phyloP scores from a whole-genome alignment of 805 yeast genomes.

The Debaryomyces prosopidis region DNA sequence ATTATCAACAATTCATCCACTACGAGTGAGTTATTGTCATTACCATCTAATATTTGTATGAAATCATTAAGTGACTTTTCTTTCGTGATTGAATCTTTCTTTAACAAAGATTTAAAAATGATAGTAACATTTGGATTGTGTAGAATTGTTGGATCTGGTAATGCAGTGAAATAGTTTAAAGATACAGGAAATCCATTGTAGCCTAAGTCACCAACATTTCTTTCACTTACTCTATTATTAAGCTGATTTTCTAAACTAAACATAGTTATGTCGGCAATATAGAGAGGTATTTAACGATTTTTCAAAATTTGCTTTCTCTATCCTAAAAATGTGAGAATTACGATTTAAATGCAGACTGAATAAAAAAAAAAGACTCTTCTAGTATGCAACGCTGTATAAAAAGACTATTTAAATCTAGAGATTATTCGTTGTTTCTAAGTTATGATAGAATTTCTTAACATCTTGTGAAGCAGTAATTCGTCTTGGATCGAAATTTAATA shows the following conservation, averaged over 20 bases:
- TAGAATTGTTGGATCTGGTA: conserved; percentile 55
- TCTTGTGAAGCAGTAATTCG: conserved; percentile 45
- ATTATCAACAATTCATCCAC: conserved; percentile 54
- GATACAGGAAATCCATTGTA: conserved; percentile 53
- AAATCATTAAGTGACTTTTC: conserved; percentile 72
- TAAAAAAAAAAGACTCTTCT: too few species aligned
- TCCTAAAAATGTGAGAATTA: background rate
- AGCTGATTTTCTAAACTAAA: background rate
- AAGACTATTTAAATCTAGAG: background rate
- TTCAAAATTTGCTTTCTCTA: background rate
- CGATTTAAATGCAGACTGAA: background rate
- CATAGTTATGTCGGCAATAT: background rate
- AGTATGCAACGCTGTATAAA: background rate
- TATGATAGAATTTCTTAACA: conserved; percentile 34
- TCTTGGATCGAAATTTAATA: conserved; percentile 59
- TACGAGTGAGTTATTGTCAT: conserved; percentile 15
- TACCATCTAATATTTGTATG: conserved; percentile 32
- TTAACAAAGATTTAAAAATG: conserved; percentile 72
- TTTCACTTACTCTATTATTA: background rate
- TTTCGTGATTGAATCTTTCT: conserved; percentile 81
- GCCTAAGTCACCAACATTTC: conserved; percentile 24
- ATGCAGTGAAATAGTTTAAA: conserved; percentile 71
- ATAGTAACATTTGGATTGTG: conserved; percentile 52
- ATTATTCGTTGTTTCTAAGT: conserved; percentile 6
- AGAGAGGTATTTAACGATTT: background rate